phyloP scores from a whole-genome alignment of 2,329 filamentous ascomycete species.

The Leptodontidium sp. region DNA sequence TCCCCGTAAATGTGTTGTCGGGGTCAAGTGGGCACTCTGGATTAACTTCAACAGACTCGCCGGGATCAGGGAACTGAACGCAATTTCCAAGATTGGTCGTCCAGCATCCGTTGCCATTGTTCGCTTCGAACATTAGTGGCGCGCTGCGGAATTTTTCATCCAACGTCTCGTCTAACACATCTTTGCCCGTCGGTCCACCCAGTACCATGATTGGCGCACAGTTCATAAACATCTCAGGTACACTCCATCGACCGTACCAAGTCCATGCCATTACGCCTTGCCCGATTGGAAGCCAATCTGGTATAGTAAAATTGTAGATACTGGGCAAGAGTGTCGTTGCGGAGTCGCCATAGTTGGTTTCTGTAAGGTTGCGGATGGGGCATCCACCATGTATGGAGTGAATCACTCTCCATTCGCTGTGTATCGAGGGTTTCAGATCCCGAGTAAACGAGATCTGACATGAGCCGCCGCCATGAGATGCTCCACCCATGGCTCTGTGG shows the following conservation, averaged over 20 bases:
- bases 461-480: constrained; percentile 1
- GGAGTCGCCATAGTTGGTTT: neutral
- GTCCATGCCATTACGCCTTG: constrained; percentile 3
- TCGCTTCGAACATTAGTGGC: constrained; percentile 2
- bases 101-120: neutral
- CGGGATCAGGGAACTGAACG: neutral
- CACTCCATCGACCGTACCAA: neutral
- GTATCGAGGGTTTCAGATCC: neutral
- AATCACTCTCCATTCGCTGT: constrained; percentile 4
- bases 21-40: neutral
- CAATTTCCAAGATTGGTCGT: neutral
- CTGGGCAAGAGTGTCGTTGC: neutral
- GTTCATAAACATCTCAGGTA: constrained; percentile 13
- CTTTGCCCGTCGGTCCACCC: neutral
- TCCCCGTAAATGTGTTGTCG: neutral
- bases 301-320: constrained; percentile 1
- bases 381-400: constrained; percentile 7
- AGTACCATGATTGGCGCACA: constrained; percentile 6
- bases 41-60: neutral
- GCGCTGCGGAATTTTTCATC: neutral
- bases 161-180: neutral
- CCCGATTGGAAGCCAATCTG: neutral
- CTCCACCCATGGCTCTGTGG: neutral
- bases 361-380: neutral
- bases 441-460: neutral